phyloP scores from a whole-genome alignment of 1,284 basidiomycete genomes.

The Baeospora myosura region DNA sequence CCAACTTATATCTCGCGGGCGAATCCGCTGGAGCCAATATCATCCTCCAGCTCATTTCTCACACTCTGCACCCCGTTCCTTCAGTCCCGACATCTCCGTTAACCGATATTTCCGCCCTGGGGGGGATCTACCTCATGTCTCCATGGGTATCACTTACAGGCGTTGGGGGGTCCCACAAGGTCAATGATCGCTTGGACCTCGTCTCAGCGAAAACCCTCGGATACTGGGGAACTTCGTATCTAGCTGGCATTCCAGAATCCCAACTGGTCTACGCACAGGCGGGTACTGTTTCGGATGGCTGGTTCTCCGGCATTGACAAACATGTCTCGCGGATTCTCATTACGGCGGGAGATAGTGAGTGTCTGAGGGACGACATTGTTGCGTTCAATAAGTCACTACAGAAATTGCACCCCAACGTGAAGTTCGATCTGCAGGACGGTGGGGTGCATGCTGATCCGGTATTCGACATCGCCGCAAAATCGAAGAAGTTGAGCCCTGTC shows the following conservation, averaged over 20 bases:
- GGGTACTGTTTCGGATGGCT: slow-evolving; percentile 23
- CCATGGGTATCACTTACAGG: slow-evolving; percentile 28
- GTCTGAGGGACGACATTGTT: slow-evolving; percentile 29
- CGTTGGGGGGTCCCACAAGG: slow-evolving; percentile 10
- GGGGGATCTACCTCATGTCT: slow-evolving; percentile 31
- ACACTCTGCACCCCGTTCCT: slow-evolving; percentile 9
- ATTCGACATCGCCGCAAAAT: slow-evolving; percentile 15
- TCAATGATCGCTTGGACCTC: slow-evolving; percentile 25
- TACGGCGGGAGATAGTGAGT: slow-evolving; percentile 29
- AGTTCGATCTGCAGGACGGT: slow-evolving; percentile 24
- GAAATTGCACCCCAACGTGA: slow-evolving; percentile 19
- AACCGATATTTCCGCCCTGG: too few relatives aligned
- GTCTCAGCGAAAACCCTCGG: slow-evolving; percentile 15
- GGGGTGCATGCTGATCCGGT: slow-evolving; percentile 28
- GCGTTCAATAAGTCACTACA: slow-evolving; percentile 21
- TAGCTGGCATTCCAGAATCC: slow-evolving; percentile 18
- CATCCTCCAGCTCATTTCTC: slow-evolving; percentile 9
- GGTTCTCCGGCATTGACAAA: slow-evolving; percentile 26
- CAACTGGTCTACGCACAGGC: slow-evolving; percentile 26
- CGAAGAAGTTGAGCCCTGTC: slow-evolving; percentile 14
- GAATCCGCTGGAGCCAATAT: slow-evolving; percentile 12
- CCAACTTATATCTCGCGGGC: slow-evolving; percentile 8
- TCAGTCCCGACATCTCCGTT: neutral
- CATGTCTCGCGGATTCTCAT: slow-evolving; percentile 27
- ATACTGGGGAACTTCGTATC: slow-evolving; percentile 19